Evolutionary conservation across 495 filamentous ascomycete species (phyloP).

Genomic region (Copromyces sp.): DNA sequence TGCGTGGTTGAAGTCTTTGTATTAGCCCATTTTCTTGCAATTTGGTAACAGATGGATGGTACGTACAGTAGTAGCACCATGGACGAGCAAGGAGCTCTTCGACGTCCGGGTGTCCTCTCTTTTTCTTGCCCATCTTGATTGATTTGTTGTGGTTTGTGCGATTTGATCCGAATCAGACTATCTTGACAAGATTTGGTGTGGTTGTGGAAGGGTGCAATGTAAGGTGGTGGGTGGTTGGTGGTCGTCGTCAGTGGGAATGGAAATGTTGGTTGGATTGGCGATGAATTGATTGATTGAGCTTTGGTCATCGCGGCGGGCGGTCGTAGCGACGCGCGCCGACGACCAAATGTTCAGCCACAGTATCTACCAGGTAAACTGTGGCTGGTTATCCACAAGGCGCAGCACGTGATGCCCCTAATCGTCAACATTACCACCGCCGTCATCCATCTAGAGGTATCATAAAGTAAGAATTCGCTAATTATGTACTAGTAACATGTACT

Average conservation of each 20-base stretch:
- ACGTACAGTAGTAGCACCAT: conserved; percentile 93
- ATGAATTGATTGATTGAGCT: too few species aligned
- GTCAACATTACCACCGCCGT: not conserved
- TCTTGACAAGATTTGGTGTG: not conserved
- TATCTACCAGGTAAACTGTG: not conserved
- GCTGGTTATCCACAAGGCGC: not conserved
- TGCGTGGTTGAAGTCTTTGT: conserved; percentile 1
- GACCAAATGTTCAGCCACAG: not conserved
- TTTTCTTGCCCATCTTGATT: conserved; percentile 70
- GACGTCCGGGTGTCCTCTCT: conserved; percentile 70
- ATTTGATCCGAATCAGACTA: not conserved
- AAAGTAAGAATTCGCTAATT: not conserved
- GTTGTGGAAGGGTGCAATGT: not conserved
- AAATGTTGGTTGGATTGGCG: not conserved
- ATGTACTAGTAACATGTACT: not conserved
- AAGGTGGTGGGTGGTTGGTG: not conserved
- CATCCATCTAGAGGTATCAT: not conserved
- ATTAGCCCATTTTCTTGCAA: too few species aligned
- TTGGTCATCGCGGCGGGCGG: not conserved
- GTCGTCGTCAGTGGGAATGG: not conserved
- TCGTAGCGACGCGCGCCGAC: not conserved
- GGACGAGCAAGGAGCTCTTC: conserved; percentile 80
- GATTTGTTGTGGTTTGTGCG: not conserved
- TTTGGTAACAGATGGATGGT: not conserved
- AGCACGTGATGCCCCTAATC: not conserved